Evolutionary conservation across 805 yeast genomes (phyloP), one percentile per base, ranked within the genome.

Genomic region (Saturnispora sanitii): DNA sequence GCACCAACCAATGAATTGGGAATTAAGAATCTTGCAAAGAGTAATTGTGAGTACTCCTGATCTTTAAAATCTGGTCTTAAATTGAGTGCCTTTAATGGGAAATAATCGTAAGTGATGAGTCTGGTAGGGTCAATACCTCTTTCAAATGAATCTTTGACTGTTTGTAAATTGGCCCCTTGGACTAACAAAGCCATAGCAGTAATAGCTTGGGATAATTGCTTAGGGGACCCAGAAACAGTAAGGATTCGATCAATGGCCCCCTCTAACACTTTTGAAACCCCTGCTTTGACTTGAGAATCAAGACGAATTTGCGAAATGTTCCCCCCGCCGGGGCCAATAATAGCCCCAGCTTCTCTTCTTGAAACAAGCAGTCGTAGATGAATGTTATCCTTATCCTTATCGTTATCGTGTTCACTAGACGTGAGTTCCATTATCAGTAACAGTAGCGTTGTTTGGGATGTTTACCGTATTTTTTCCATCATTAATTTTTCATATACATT

Each of bases 1-100:
- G 94, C 78, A 30, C 95, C 95, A 76, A 86, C 78, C 57, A 85
- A 95, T 38, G 79, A 70, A 60, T 86, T 85, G 31, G 95, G 86
- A 44, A 86, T 70, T 47, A 87, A 66, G 35, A 87, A 66, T 54
- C 95, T 71, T 52, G 86, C 59, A 27, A 75, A 67, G 27, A 79
- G 66, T 34, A 71, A 67, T 9, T 75, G 73, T 22, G 70, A 70
- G 34, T 70, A 64, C 19, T 74, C 69, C 37, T 72, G 67, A 20
- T 19, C 77, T 33, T 70, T 70, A 23, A 71, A 63, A 20, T 68
- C 58, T 6, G 77, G 71, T 38, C 74, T 63, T 40, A 71, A 67
- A 54, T 74, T 66, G 53, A 77, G 65, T 52, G 77, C 71, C 57
- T 75, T 76, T 50, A 73, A 64, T 37, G 82, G 84, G 63, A 73